Evolutionary conservation across 768 basidiomycete species (phyloP).

Genomic region (Multifurca ochricompacta): DNA sequence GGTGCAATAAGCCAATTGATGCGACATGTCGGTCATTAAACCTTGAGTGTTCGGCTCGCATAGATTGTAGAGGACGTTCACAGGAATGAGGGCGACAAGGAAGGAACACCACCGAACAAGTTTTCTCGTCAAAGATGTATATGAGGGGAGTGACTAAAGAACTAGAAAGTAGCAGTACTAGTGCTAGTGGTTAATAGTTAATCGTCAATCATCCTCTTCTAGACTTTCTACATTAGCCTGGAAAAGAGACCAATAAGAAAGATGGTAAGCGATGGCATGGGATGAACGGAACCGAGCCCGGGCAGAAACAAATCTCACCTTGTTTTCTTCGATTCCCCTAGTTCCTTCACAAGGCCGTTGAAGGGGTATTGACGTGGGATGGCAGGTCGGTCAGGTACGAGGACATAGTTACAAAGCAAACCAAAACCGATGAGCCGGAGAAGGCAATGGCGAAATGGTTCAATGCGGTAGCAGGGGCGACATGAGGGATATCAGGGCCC

Average conservation of each 20-base stretch:
- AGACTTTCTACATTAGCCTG: constrained; percentile 34
- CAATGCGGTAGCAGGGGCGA: constrained; percentile 52
- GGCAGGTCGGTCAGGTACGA: constrained; percentile 55
- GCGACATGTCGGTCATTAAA: not conserved
- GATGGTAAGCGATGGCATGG: not conserved
- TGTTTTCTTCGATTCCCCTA: constrained; percentile 76
- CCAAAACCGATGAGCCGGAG: constrained; percentile 53
- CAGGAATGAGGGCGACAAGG: not conserved
- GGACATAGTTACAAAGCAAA: constrained; percentile 44
- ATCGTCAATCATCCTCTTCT: constrained; percentile 30
- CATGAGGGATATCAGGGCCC: constrained; percentile 69
- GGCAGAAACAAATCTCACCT: constrained; percentile 43
- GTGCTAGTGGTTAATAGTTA: too few relatives aligned
- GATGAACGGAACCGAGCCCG: too few relatives aligned
- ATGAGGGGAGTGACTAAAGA: too few relatives aligned
- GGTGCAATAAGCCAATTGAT: not conserved
- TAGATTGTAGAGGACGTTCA: not conserved
- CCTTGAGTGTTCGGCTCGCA: not conserved
- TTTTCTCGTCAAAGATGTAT: not conserved
- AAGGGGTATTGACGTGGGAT: constrained; percentile 72
- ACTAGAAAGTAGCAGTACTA: too few relatives aligned
- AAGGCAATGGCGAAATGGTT: constrained; percentile 57
- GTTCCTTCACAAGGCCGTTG: constrained; percentile 63
- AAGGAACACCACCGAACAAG: not conserved
- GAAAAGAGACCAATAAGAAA: constrained; percentile 4